Percentiles rank a stretch among this genome's conserved stretches.
phyloP scores from a whole-genome alignment of 805 yeast species.

The Metschnikowia reukaufii region DNA sequence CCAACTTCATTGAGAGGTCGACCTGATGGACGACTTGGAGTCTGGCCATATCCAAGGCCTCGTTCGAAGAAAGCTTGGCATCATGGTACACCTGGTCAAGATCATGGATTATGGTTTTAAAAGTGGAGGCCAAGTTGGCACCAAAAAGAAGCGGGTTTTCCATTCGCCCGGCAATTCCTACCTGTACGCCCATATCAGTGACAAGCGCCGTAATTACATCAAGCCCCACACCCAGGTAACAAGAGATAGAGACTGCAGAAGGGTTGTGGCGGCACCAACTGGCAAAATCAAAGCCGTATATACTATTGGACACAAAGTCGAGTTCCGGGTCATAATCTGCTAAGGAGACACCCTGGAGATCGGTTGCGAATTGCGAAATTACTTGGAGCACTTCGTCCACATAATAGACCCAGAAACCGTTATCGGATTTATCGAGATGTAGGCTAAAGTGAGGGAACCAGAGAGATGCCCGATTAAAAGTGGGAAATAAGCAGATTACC shows the following conservation, averaged over 20 bases:
- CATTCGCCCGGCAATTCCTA: constrained; percentile 40
- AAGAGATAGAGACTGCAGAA: constrained; percentile 17
- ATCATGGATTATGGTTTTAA: constrained; percentile 12
- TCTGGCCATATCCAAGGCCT: constrained; percentile 13
- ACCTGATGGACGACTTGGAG: constrained; percentile 15
- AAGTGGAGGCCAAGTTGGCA: constrained; percentile 9
- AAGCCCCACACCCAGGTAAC: constrained; percentile 43
- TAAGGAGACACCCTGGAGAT: constrained; percentile 26
- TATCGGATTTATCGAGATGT: constrained; percentile 35
- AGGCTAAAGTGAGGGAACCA: constrained; percentile 43
- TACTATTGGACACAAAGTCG: constrained; percentile 28
- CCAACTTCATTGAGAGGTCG: constrained; percentile 11
- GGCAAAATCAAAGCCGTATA: constrained; percentile 44
- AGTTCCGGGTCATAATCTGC: constrained; percentile 13
- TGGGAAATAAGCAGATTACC: constrained; percentile 14
- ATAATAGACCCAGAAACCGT: constrained; percentile 32
- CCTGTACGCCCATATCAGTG: constrained; percentile 50
- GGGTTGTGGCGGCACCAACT: constrained; percentile 49
- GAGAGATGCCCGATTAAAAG: constrained; percentile 14
- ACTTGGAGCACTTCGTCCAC: constrained; percentile 44
- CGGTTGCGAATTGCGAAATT: constrained; percentile 46
- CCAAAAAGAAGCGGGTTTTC: constrained; percentile 32
- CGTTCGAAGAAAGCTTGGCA: constrained; percentile 5
- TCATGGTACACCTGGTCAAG: constrained; percentile 15
- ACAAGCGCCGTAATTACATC: constrained; percentile 49